Evolutionary conservation across 2,329 filamentous ascomycete species (phyloP).

Genomic region (Aspergillus sergii): DNA sequence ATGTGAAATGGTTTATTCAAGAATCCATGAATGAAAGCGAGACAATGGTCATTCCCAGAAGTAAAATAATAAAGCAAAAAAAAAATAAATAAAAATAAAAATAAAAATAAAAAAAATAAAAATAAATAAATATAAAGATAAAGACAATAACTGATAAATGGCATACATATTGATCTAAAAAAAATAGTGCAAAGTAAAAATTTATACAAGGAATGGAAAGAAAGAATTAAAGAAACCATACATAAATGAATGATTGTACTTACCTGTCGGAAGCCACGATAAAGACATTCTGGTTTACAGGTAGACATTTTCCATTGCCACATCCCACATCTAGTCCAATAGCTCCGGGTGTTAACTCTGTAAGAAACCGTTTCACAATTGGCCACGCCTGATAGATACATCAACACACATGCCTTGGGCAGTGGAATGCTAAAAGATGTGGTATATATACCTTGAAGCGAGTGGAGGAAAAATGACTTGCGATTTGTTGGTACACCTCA

Average conservation of each 20-base stretch:
- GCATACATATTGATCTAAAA: constrained; percentile 6
- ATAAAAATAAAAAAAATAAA: constrained; percentile 17
- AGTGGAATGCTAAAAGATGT: background rate
- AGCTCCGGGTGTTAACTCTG: constrained; percentile 65
- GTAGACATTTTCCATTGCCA: constrained; percentile 94
- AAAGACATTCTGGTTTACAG: constrained; percentile 74
- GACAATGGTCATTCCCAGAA: background rate
- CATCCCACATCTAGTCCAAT: constrained; percentile 91
- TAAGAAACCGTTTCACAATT: constrained; percentile 78
- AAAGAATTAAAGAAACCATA: background rate
- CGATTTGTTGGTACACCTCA: constrained; percentile 72
- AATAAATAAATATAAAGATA: background rate
- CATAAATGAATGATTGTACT: constrained; percentile 25
- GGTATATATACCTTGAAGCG: constrained; percentile 61
- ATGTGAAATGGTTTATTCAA: background rate
- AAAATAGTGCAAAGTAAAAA: constrained; percentile 36
- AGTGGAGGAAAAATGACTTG: constrained; percentile 52
- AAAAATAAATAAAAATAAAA: background rate
- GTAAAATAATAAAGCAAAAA: constrained; percentile 11
- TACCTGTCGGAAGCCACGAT: constrained; percentile 86
- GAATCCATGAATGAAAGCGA: background rate
- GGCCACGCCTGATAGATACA: constrained; percentile 73
- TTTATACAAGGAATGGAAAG: constrained; percentile 27
- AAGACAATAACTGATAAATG: background rate
- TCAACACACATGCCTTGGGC: background rate